phyloP scores from a whole-genome alignment of 345 rosid species.

The Dipteronia dyeriana region DNA sequence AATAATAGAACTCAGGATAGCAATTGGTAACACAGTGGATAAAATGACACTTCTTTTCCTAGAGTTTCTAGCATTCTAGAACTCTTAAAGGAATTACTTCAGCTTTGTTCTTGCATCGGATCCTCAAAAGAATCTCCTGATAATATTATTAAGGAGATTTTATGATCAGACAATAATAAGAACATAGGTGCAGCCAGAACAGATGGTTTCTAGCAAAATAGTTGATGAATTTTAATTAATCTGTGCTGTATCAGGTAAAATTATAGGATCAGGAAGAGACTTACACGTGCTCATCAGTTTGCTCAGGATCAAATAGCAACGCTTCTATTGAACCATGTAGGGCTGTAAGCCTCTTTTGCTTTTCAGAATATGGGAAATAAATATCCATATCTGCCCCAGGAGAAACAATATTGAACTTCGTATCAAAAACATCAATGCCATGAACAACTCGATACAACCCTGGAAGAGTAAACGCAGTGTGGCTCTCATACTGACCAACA shows the following conservation, averaged over 20 bases:
- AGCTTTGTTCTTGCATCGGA: constrained; percentile 1
- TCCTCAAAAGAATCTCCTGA: constrained; percentile 1
- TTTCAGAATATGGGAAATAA: constrained; percentile 75
- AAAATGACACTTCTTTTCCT: neutral
- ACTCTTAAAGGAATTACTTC: constrained; percentile 2
- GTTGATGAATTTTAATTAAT: neutral
- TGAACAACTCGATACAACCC: constrained; percentile 93
- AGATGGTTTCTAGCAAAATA: neutral
- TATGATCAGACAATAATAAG: constrained; percentile 2
- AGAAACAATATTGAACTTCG: constrained; percentile 97
- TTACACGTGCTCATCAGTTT: constrained; percentile 77
- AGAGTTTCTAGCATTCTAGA: neutral
- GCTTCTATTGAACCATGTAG: constrained; percentile 84
- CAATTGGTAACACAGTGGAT: neutral
- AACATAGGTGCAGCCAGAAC: neutral
- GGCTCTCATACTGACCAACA: constrained; percentile 99
- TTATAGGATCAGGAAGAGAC: constrained; percentile 30
- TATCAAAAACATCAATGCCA: constrained; percentile 96
- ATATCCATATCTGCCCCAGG: constrained; percentile 98
- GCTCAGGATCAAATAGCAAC: constrained; percentile 74
- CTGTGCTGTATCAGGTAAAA: neutral
- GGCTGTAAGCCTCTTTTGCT: constrained; percentile 69
- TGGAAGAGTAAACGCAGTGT: constrained; percentile 85
- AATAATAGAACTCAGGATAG: neutral
- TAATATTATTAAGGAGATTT: neutral